Base-by-base conservation (phyloP, 164 flowering plant genomes). In the Litsea cubeba region DNA sequence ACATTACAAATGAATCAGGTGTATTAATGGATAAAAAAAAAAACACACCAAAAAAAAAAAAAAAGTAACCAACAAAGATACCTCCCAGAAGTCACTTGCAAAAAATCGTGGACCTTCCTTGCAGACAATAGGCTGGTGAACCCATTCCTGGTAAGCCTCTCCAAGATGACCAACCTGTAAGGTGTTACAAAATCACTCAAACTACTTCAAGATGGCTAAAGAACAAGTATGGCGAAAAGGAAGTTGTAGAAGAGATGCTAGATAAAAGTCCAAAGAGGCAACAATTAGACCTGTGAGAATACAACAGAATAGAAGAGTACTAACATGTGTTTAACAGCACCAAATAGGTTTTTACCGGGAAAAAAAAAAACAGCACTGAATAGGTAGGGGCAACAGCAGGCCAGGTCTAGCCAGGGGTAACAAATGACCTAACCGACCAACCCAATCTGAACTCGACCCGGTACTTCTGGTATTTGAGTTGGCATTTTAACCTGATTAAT, bases 111-210 rank as follows among this genome's bases (percentile, higher is more conserved):
- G 99, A 25, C 98, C 90, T 81, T 89, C 95, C 84, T 83, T 91
- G 86, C 85, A 76, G 32, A 88, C 92, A 77, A 95, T 93, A 69
- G 99, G 98, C 75, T 89, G 93, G 82, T 95, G 98, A 83, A 90
- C 91, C 99, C 99, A 95, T 69, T 91, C 92, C 74, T 95, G 87
- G 74, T 95, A 95, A 66, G 76, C 80, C 82, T 89, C 96, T 75
- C 98, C 99, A 78, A 95, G 96, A 84, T 93, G 91, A 69, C 99
- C 99, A 80, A 95, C 99, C 99, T 95, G 82, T 58, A 15, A 64
- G 32, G 15, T 23, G 67, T 40, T 8, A 7, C 46, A 40, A 40
- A 40, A 40, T 8, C 46, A 40, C 46, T 40, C 46, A 40, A 35
- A 35, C 46, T 40, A 40, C 7, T 40, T 40, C 46, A 40, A 40